Base-by-base conservation (phyloP, 1,284 basidiomycete species). In the Rhodotorula sp. region DNA sequence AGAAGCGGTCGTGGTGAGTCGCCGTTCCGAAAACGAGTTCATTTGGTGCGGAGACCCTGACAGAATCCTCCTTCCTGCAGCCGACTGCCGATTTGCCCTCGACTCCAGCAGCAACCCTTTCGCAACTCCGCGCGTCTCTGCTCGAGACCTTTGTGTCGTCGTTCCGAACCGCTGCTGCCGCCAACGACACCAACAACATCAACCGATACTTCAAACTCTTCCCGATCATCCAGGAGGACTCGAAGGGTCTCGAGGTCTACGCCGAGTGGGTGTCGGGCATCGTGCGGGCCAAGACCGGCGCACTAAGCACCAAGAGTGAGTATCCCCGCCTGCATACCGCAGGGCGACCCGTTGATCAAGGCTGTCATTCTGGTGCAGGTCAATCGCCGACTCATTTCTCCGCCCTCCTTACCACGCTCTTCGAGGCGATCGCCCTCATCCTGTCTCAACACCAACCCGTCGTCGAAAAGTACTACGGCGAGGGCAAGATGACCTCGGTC, bases 121-220 rank as follows among this genome's bases (percentile, higher is more conserved):
- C 90, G 70, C 83, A 85, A 48, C 88, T 93, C 0, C 87, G 93
- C 66, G 86, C 89, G 68, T 83, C 86, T 38, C 86, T 99, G 8
- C 85, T 99, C 19, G 81, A 85, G 10, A 88, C 90, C 50, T 98
- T 98, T 81, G 85, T 86, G 26, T 84, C 83, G 16, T 87, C 90
- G 64, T 99, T 99, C 78, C 85, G 87, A 62, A 85, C 88, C 71
- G 91, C 92, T 5, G 91, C 92, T 2, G 85, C 85, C 14, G 86
- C 87, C 10, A 86, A 90, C 58, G 93, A 95, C 81, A 90, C 93
- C 45, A 77, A 71, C 31, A 89, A 90, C 21, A 97, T 93, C 2
- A 95, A 89, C 75, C 87, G 95, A 10, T 99, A 93, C 83, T 98
- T 99, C 85, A 94, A 97, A 79, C 85, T 99, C 2, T 98, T 99